Conservation (phyloP, 2,329 filamentous ascomycete species). For the Fusarium miscanthi region DNA sequence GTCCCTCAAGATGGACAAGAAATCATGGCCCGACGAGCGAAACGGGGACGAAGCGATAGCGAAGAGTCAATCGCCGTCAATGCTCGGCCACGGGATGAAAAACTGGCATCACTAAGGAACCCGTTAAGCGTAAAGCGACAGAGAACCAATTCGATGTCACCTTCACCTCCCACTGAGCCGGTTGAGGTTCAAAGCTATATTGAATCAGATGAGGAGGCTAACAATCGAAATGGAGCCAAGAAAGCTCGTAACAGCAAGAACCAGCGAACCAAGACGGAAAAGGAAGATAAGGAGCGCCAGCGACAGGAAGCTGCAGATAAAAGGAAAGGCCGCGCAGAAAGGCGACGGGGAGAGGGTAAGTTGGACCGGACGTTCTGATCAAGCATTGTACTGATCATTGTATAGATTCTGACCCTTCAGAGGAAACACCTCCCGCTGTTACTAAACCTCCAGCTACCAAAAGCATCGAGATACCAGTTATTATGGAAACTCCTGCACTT, state of each 20-base stretch:
- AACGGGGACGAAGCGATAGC: conserved; percentile 88
- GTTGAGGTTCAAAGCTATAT: conserved; percentile 64
- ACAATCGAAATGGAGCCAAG: conserved; percentile 64
- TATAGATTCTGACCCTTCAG: conserved; percentile 76
- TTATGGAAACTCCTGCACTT: conserved; percentile 44
- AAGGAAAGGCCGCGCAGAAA: conserved; percentile 83
- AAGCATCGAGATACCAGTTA: conserved; percentile 47
- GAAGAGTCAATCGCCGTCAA: conserved; percentile 79
- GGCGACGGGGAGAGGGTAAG: conserved; percentile 83
- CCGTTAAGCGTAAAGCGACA: conserved; percentile 81
- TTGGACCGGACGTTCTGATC: not conserved
- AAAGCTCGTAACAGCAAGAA: conserved; percentile 70
- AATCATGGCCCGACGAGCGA: conserved; percentile 72
- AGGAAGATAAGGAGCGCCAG: conserved; percentile 79
- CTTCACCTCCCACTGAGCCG: conserved; percentile 62
- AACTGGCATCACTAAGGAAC: conserved; percentile 63
- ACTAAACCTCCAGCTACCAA: conserved; percentile 45
- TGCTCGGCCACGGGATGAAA: conserved; percentile 32
- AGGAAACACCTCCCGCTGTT: conserved; percentile 69
- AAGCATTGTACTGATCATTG: conserved; percentile 21
- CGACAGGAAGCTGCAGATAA: conserved; percentile 80
- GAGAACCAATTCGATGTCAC: conserved; percentile 81
- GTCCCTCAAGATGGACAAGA: conserved; percentile 63
- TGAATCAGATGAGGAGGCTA: conserved; percentile 78
- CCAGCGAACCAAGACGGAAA: conserved; percentile 72